These are phyloP conservation scores for Suillus placidus DNA, from an alignment of 768 basidiomycete genomes.

Conservation along the genomic window DNA sequence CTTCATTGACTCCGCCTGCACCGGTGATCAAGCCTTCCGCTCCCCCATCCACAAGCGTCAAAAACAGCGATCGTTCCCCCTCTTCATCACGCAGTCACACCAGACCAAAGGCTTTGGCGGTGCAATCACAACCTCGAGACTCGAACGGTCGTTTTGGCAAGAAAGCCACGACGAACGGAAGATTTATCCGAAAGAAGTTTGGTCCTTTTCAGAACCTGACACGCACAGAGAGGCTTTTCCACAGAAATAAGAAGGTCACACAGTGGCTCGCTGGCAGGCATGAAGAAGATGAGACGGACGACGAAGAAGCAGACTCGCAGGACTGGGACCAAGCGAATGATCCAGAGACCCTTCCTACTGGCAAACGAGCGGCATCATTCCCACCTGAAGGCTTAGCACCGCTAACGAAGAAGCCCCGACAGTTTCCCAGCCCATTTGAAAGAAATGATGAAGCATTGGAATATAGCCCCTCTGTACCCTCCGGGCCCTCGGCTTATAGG, in stretches of 20 bases:
- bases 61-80: slow-evolving; percentile 26
- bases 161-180: slow-evolving; percentile 53
- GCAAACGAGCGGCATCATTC: slow-evolving; percentile 27
- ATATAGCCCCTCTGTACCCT: slow-evolving; percentile 27
- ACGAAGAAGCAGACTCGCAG: slow-evolving; percentile 23
- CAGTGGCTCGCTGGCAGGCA: slow-evolving; percentile 31
- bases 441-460: slow-evolving; percentile 30
- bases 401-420: slow-evolving; percentile 31
- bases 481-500: slow-evolving; percentile 27
- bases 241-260: slow-evolving; percentile 43
- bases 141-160: slow-evolving; percentile 69
- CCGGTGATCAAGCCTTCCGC: slow-evolving; percentile 17
- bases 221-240: slow-evolving; percentile 44
- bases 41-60: slow-evolving; percentile 23
- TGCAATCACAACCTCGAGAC: slow-evolving; percentile 60
- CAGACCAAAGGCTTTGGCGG: slow-evolving; percentile 47
- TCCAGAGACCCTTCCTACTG: slow-evolving; percentile 16
- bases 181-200: slow-evolving; percentile 41
- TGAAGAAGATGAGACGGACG: slow-evolving; percentile 21
- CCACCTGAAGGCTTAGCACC: slow-evolving; percentile 29
- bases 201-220: slow-evolving; percentile 28
- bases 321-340: slow-evolving; percentile 17
- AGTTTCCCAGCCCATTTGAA: slow-evolving; percentile 17
- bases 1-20: slow-evolving; percentile 13
- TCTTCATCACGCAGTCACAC: slow-evolving; percentile 27